Evolutionary conservation across 331 rosid species (phyloP), one percentile per base, ranked within the genome.

Genomic region (Quercus tomentella): DNA sequence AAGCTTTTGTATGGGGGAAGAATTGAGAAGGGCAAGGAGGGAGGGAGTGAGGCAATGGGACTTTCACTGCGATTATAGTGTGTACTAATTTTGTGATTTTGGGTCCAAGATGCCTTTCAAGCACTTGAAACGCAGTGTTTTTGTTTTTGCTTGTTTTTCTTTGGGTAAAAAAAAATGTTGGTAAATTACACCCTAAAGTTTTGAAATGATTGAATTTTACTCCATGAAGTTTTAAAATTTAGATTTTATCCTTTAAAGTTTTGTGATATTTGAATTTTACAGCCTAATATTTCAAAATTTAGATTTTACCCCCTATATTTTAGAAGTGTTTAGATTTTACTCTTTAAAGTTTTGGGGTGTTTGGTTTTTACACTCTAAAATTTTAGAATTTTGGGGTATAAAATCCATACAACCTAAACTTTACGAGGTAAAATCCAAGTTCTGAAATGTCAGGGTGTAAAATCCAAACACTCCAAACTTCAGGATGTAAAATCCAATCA

Each of bases 151-250:
- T 45, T 45, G 17, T 12, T 45, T 12, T 49, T 49, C 1, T 2
- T 41, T 8, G 45, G 41, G 41, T 6, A n/a, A 35, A 35, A 6
- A 35, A 5, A 33, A 0, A 33, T 1, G 0, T 6, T 2, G 0
- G 3, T 41, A 37, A 37, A 37, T 37, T 37, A 0, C 0, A 37
- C 0, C 0, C 0, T 6, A 1, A 7, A 35, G 9, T 35, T 33
- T 6, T 0, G 1, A 2, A 2, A 0, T 1, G 0, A 37, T 7
- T 37, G 0, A 7, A 37, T 37, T 37, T 35, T 35, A 7, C 0
- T 0, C 1, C 0, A 0, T 37, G 0, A 37, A 37, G 0, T 37
- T 37, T 37, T 0, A 2, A 0, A 41, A 41, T 41, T 41, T 41
- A 0, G 0, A 8, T 41, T 41, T 41, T 41, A 8, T 0, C 1